Evolutionary conservation across 2,329 filamentous ascomycete genomes (phyloP), one percentile per base, ranked within the genome.

Genomic region (Epichloe uncinata): DNA sequence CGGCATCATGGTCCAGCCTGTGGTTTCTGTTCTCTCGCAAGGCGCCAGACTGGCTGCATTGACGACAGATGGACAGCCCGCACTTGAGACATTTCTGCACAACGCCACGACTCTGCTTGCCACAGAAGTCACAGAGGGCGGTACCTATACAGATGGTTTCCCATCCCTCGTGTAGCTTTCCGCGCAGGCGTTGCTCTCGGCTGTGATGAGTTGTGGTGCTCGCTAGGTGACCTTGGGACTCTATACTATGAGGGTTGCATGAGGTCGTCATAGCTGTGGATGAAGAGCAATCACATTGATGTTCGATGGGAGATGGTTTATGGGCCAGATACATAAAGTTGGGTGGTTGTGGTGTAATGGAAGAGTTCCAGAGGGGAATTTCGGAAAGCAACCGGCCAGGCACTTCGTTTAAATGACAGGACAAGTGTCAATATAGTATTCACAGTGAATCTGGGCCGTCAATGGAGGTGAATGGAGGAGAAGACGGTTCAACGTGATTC

Each of bases 111-210:
- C 59, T 50, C 22, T 57, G 54, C 5, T 33, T 52, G 35, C 55
- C 50, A 45, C 60, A 62, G 42, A 58, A 48, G 44, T 62, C 60
- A 42, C 60, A 62, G 42, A 59, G 60, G 33, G 60, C 57, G 34
- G 58, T 62, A 37, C 57, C 50, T 8, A 58, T 49, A 20, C 50
- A 49, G 43, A 55, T 50, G 22, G 51, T 45, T 20, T 54, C 49
- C 60, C 59, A 61, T 45, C 56, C 56, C 12, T 45, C 20, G 20
- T 59, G 57, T 6, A 52, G 26, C 8, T 26, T 33, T 12, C 52
- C 40, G 20, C 50, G 52, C 12, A 45, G 22, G 18, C 51, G 52
- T 9, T 53, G 38, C 3, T 52, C 48, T 34, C 16, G 38, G 13
- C n/a, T 12, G 18, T 34, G 2, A 16, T 8, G 7, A 12, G 18